A percentile compares a stretch with the other conserved stretches of the same genome.
Evolutionary conservation across 2,329 filamentous ascomycete species (phyloP).

Genomic region (Sclerotinia sclerotiorum): DNA sequence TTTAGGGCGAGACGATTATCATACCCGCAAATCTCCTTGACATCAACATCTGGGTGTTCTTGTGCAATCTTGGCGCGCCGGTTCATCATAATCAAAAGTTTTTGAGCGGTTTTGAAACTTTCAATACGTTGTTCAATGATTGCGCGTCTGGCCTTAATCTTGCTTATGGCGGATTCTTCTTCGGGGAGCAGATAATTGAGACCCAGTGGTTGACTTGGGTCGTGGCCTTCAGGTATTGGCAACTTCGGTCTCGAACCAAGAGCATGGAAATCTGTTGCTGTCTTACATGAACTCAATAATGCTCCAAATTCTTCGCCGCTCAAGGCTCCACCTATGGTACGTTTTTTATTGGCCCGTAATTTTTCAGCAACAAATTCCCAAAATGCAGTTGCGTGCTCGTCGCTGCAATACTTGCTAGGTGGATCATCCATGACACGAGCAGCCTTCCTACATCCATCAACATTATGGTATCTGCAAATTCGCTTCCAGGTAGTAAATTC

Average conservation of each 20-base stretch:
- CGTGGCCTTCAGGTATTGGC: constrained; percentile 31
- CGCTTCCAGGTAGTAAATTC: constrained; percentile 39
- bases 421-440: constrained; percentile 36
- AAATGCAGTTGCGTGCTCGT: constrained; percentile 35
- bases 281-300: constrained; percentile 29
- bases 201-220: constrained; percentile 36
- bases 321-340: constrained; percentile 38
- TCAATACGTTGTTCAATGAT: constrained; percentile 30
- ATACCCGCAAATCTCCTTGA: constrained; percentile 38
- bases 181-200: constrained; percentile 36
- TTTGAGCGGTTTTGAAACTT: constrained; percentile 29
- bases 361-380: constrained; percentile 29
- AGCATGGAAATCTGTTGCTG: constrained; percentile 30
- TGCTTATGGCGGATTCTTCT: constrained; percentile 32
- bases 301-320: constrained; percentile 32
- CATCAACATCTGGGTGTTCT: constrained; percentile 29
- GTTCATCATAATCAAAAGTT: constrained; percentile 36
- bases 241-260: constrained; percentile 38
- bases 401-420: constrained; percentile 40
- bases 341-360: constrained; percentile 30
- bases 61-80: constrained; percentile 32
- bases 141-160: constrained; percentile 29
- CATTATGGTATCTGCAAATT: constrained; percentile 37
- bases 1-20: constrained; percentile 39
- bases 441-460: constrained; percentile 35